A percentile compares a stretch with the other conserved stretches of the same genome.
phyloP scores from a whole-genome alignment of 2,329 filamentous ascomycete genomes.

The Microsporum ferrugineum region DNA sequence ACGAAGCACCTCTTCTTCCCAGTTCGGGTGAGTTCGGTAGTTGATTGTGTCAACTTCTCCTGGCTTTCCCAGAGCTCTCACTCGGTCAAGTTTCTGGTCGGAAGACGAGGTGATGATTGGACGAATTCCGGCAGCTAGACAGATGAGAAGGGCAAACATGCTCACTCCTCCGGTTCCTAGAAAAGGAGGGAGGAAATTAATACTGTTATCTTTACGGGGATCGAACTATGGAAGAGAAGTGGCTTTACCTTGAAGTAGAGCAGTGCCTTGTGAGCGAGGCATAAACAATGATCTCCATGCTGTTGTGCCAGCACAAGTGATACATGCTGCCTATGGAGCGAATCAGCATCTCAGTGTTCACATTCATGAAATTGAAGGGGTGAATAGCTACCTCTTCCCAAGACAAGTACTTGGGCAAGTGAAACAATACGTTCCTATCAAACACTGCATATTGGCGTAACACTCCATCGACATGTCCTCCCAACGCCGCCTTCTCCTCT shows the following conservation, averaged over 20 bases:
- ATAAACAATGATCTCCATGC: conserved; percentile 36
- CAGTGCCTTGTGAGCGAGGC: conserved; percentile 16
- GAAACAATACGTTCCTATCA: conserved; percentile 30
- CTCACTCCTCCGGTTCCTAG: conserved; percentile 43
- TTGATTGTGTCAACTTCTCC: conserved; percentile 23
- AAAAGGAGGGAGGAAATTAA: conserved; percentile 29
- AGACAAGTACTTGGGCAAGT: conserved; percentile 28
- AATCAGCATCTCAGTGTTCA: neutral
- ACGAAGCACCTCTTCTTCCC: conserved; percentile 36
- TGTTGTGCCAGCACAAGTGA: conserved; percentile 19
- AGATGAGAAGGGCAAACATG: conserved; percentile 14
- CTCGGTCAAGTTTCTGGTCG: conserved; percentile 39
- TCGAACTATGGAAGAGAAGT: conserved; percentile 20
- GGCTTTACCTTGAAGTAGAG: neutral
- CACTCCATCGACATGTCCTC: conserved; percentile 44
- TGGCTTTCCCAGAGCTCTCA: conserved; percentile 24
- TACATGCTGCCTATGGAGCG: neutral
- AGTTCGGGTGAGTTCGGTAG: conserved; percentile 34
- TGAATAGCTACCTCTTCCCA: conserved; percentile 28
- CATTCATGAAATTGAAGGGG: neutral
- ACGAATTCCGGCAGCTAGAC: conserved; percentile 24
- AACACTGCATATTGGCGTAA: conserved; percentile 35
- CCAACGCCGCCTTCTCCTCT: conserved; percentile 29
- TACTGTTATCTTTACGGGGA: neutral
- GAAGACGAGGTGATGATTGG: conserved; percentile 41